Evolutionary conservation across 1,284 basidiomycete species (phyloP).

Genomic region (Ustilago lituana): DNA sequence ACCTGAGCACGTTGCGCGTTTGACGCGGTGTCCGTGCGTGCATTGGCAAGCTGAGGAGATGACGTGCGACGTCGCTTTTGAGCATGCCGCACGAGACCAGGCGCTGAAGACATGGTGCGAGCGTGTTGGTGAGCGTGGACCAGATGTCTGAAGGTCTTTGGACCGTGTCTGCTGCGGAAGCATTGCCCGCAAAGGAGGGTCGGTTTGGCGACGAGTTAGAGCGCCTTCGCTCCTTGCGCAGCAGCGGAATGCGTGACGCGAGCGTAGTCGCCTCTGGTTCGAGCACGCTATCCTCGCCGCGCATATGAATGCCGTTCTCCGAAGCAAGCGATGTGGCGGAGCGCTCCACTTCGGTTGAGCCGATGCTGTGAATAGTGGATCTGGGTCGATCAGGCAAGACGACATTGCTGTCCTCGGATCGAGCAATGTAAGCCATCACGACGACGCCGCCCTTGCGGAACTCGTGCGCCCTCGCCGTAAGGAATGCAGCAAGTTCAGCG

Average conservation of each 20-base stretch:
- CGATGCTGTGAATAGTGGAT: constrained; percentile 32
- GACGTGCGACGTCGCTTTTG: constrained; percentile 68
- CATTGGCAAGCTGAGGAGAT: constrained; percentile 67
- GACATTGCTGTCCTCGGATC: constrained; percentile 61
- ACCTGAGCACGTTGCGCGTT: constrained; percentile 66
- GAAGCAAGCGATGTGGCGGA: constrained; percentile 6
- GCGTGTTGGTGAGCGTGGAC: constrained; percentile 65
- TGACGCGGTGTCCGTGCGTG: constrained; percentile 67
- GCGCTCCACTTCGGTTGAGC: constrained; percentile 20
- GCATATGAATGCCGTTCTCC: constrained; percentile 2
- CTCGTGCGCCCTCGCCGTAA: constrained; percentile 67
- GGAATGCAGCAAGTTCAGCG: constrained; percentile 67
- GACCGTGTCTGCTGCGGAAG: constrained; percentile 5
- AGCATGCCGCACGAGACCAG: constrained; percentile 68
- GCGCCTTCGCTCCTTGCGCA: constrained; percentile 43
- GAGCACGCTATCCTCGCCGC: neutral
- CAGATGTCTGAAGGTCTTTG: constrained; percentile 63
- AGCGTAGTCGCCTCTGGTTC: neutral
- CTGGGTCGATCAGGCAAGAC: constrained; percentile 37
- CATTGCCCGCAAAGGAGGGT: constrained; percentile 9
- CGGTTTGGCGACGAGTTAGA: constrained; percentile 47
- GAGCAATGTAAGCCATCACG: constrained; percentile 67
- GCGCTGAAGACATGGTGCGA: constrained; percentile 68
- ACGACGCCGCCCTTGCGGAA: constrained; percentile 68
- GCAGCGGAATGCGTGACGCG: constrained; percentile 16